These are phyloP conservation scores for Phytophthora meadii DNA, from an alignment of 352 stramenopile genomes.

Conservation along the genomic window DNA sequence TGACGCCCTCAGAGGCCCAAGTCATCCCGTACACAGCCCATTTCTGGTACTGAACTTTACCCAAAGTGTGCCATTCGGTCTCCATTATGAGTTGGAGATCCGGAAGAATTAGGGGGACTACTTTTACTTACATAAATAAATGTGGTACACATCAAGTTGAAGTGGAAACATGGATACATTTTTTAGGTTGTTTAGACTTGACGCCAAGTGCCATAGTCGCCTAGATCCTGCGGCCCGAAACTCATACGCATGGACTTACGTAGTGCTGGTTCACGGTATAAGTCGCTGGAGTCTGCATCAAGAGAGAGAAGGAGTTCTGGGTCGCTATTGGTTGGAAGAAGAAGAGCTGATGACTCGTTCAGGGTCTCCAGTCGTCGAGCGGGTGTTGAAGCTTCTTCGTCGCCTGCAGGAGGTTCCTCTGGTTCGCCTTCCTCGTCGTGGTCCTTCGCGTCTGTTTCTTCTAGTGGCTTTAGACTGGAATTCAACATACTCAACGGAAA, in stretches of 20 bases:
- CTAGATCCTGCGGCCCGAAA: slow-evolving; percentile 50
- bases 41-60: slow-evolving; percentile 90
- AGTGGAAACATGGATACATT: slow-evolving; percentile 4
- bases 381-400: slow-evolving; percentile 35
- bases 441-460: slow-evolving; percentile 22
- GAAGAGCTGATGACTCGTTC: slow-evolving; percentile 48
- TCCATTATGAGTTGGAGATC: slow-evolving; percentile 46
- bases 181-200: slow-evolving; percentile 29
- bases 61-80: slow-evolving; percentile 85
- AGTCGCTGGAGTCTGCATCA: slow-evolving; percentile 64
- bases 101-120: slow-evolving; percentile 2
- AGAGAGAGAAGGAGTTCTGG: slow-evolving; percentile 22
- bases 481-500: slow-evolving; percentile 36
- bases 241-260: slow-evolving; percentile 55
- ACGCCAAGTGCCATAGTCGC: slow-evolving; percentile 54
- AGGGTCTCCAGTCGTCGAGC: slow-evolving; percentile 24
- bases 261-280: slow-evolving; percentile 78
- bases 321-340: slow-evolving; percentile 49
- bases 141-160: slow-evolving; percentile 11
- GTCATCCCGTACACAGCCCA: slow-evolving; percentile 77
- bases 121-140: neutral
- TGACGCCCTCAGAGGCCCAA: slow-evolving; percentile 58
- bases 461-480: slow-evolving; percentile 21
- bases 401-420: slow-evolving; percentile 32
- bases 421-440: slow-evolving; percentile 24